Evolutionary conservation across 495 filamentous ascomycete species (phyloP).

Genomic region (Penicillium waksmanii): DNA sequence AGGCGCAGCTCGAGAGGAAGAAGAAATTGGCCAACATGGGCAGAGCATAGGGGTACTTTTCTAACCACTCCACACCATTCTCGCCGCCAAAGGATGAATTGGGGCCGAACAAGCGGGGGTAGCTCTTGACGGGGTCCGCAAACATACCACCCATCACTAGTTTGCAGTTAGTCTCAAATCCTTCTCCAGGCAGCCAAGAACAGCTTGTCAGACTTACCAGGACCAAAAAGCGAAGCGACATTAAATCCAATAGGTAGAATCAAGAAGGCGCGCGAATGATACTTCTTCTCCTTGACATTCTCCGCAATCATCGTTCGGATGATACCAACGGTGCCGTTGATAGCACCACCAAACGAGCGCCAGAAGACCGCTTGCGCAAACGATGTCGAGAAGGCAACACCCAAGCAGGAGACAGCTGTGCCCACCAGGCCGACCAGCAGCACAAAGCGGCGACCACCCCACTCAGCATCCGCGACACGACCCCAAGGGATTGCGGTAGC

Average conservation of each 20-base stretch:
- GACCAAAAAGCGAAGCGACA: slow-evolving; percentile 77
- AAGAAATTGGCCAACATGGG: slow-evolving; percentile 75
- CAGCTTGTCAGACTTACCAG: slow-evolving; percentile 42
- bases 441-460: slow-evolving; percentile 74
- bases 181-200: background rate
- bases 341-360: slow-evolving; percentile 70
- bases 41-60: slow-evolving; percentile 70
- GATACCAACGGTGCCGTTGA: slow-evolving; percentile 84
- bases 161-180: slow-evolving; percentile 14
- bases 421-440: slow-evolving; percentile 75
- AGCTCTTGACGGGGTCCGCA: slow-evolving; percentile 72
- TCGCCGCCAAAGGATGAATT: slow-evolving; percentile 54
- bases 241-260: slow-evolving; percentile 79
- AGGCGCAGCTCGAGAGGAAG: slow-evolving; percentile 61
- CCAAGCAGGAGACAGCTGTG: slow-evolving; percentile 70
- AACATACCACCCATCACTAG: slow-evolving; percentile 71
- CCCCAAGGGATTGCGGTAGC: slow-evolving; percentile 87
- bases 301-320: slow-evolving; percentile 83
- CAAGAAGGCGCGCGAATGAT: slow-evolving; percentile 68
- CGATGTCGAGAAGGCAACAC: slow-evolving; percentile 77
- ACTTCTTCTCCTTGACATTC: slow-evolving; percentile 73
- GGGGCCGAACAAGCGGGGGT: slow-evolving; percentile 67
- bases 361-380: slow-evolving; percentile 77
- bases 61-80: slow-evolving; percentile 64
- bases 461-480: slow-evolving; percentile 69